These are phyloP conservation scores for Aspergillus hiratsukae DNA, from an alignment of 2,329 filamentous ascomycete genomes.

Conservation along the genomic window DNA sequence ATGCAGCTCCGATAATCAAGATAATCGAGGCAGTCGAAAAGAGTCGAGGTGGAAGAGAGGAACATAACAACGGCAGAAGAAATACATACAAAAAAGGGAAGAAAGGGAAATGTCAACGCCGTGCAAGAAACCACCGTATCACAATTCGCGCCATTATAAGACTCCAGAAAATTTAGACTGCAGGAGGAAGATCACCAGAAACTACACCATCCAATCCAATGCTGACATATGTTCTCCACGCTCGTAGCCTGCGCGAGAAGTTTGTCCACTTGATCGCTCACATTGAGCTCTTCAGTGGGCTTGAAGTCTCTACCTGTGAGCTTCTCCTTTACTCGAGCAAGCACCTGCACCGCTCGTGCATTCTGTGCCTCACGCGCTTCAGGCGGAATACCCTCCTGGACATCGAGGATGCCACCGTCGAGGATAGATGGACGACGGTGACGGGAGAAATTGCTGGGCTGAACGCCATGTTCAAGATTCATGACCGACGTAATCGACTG, in stretches of 20 bases:
- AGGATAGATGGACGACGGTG: conserved; percentile 66
- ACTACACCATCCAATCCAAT: conserved; percentile 98
- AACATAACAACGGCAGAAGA: conserved; percentile 5
- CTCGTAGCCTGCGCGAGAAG: conserved; percentile 93
- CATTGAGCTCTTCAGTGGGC: conserved; percentile 73
- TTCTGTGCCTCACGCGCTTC: conserved; percentile 76
- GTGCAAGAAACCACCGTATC: conserved; percentile 23
- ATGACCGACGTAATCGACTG: conserved; percentile 53
- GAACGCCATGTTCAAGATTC: conserved; percentile 48
- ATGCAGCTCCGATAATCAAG: not conserved
- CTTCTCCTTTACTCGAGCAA: conserved; percentile 91
- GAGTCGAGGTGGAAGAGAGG: conserved; percentile 7
- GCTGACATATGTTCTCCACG: conserved; percentile 94
- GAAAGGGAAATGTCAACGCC: conserved; percentile 13
- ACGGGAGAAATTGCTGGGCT: conserved; percentile 63
- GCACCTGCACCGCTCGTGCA: conserved; percentile 82
- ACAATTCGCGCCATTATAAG: conserved; percentile 22
- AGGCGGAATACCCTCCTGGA: conserved; percentile 36
- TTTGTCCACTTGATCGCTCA: conserved; percentile 88
- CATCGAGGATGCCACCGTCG: conserved; percentile 49
- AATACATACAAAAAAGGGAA: conserved; percentile 8
- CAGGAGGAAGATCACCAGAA: conserved; percentile 66
- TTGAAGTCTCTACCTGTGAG: conserved; percentile 92
- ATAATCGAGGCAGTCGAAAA: not conserved
- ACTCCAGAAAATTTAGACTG: conserved; percentile 16